Evolutionary conservation across 2,329 filamentous ascomycete genomes (phyloP), one percentile per base, ranked within the genome.

Genomic region (Ophiognomonia clavigignenti-juglandacearum): DNA sequence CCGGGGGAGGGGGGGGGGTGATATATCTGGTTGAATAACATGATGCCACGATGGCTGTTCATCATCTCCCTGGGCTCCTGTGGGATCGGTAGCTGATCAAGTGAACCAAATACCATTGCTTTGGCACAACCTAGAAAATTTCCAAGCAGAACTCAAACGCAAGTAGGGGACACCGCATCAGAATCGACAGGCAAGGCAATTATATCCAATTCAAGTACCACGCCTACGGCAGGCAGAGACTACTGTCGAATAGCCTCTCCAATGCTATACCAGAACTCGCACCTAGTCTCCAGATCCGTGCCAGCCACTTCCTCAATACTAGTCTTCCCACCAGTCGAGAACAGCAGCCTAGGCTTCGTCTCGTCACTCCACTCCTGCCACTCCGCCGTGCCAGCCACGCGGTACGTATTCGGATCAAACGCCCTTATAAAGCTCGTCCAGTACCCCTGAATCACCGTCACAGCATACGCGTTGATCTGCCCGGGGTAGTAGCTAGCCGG

Each of bases 341-440:
- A 65, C 31, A 67, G 64, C 27, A 78, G 57, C 19, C 72, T 61
- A 29, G 64, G 55, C 29, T 57, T 56, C 13, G 50, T 51, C 19
- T 54, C 53, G 1, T 50, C 60, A 39, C 54, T 57, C 60, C 71
- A 81, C 4, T 61, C 59, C 51, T 67, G 61, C 82, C 81, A 85
- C 45, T 63, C 62, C 3, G 78, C 76, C 36, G 68, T 68, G 0
- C 70, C 72, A 0, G 52, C 31, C 36, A 63, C 53, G 8, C 77
- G 70, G 45, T 72, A 64, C 5, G 40, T 51, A 14, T 90, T 91
- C 0, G 86, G 86, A 60, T 91, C 71, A 31, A 80, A 72, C 0
- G 70, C 71, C 22, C 77, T 67, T 51, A 91, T 80, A 59, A 91
- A 91, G 53, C 81, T 86, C 2, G 81, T 78, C 84, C 85, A 90